Base-by-base conservation (phyloP, 2,329 filamentous ascomycete genomes). In the Ceratocystis papillata region DNA sequence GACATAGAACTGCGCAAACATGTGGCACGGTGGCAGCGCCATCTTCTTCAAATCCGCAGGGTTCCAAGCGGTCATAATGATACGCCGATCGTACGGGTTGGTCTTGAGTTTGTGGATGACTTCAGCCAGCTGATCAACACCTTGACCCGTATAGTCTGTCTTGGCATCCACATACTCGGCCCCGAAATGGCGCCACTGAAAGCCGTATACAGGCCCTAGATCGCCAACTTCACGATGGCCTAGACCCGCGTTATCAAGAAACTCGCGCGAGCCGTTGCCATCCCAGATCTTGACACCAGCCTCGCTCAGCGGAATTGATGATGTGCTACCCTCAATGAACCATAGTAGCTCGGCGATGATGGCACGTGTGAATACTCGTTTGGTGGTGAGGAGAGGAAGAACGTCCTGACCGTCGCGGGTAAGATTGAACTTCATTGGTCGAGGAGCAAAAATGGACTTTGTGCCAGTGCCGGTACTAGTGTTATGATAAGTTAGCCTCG, bases 101-200 rank as follows among this genome's bases (percentile, higher is more conserved):
- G 85, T 83, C 73, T 84, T 87, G 65, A 99, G 79, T 76, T 96
- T 96, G 72, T 88, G 79, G 45, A 99, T 84, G n/a, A 97, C 86
- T 68, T 95, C 88, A 17, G 89, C 88, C 46, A 99, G 80, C 78
- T 99, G 94, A 74, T 99, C 94, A 17, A 96, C 90, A 20, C 94
- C 94, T 74, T 96, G 81, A 0, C 89, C 91, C 0, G 84, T 81
- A 76, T 99, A 99, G 74, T 97, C 90, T 0, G 88, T 82, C 70
- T 85, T 79, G 15, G 87, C 82, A 72, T 93, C 88, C 20, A 86
- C 79, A 75, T 99, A 99, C 69, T 90, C 85, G 3, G 94, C 94
- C 63, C 94, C 94, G 72, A 99, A 99, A 76, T 97, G 93, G 2
- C 94, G 88, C 94, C 94, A 99, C 77, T 99, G 94, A 78, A 99